Evolutionary conservation across 139 green algal genomes (phyloP).

Genomic region (Nannochloris sp.): DNA sequence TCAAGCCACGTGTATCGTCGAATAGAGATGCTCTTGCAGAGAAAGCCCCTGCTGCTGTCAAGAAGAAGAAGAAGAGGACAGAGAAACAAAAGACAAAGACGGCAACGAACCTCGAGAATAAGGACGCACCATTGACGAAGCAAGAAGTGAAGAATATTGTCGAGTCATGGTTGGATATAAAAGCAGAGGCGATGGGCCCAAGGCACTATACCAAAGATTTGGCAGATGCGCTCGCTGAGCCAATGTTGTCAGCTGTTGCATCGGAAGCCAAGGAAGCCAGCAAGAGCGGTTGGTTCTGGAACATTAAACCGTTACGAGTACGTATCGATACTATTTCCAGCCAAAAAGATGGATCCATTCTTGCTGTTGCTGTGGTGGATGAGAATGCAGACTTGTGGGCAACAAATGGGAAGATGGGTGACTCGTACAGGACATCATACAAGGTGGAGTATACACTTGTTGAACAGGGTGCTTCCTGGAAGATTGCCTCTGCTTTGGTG

Average conservation of each 20-base stretch:
- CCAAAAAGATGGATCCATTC: conserved; percentile 2
- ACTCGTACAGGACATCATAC: conserved; percentile 26
- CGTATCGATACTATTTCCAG: conserved; percentile 10
- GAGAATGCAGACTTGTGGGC: conserved; percentile 26
- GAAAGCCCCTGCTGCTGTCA: too few relatives aligned
- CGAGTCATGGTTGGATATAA: conserved; percentile 36
- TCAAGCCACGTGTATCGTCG: not conserved
- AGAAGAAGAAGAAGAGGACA: not conserved
- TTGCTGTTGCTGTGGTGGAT: conserved; percentile 18
- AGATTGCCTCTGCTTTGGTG: conserved; percentile 11
- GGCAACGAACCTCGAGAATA: not conserved
- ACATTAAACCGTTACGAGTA: conserved; percentile 16
- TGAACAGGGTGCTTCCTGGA: not conserved
- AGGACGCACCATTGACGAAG: not conserved
- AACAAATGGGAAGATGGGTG: conserved; percentile 19
- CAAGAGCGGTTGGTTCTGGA: conserved; percentile 54
- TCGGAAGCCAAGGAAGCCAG: conserved; percentile 37
- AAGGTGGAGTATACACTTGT: conserved; percentile 20
- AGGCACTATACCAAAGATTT: conserved; percentile 26
- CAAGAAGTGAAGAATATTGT: conserved; percentile 4
- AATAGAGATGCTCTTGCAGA: too few relatives aligned
- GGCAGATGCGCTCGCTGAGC: conserved; percentile 38
- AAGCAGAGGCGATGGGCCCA: conserved; percentile 51
- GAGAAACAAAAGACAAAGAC: not conserved
- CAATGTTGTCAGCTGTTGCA: conserved; percentile 39